Percentiles rank a stretch among this genome's conserved stretches.
These are phyloP conservation scores for Tetrahymena elliotti DNA, from an alignment of 73 alveolate species.

Conservation along the genomic window DNA sequence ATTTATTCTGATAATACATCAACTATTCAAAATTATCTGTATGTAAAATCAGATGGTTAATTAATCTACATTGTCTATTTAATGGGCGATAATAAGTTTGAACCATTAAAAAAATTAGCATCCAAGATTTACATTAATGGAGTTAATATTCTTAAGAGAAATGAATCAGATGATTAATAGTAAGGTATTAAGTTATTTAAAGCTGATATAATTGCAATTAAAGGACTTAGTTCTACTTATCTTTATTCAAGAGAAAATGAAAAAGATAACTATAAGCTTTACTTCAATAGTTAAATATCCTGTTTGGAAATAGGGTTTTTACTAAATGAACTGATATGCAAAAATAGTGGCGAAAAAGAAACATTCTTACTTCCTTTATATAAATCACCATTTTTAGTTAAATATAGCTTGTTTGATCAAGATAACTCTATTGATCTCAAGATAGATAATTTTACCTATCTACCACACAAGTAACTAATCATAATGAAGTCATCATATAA, in stretches of 20 bases:
- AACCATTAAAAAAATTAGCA: neutral
- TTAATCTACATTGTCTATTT: neutral
- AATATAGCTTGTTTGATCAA: neutral
- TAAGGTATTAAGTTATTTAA: neutral
- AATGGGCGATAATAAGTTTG: neutral
- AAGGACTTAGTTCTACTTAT: neutral
- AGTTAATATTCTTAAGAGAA: neutral
- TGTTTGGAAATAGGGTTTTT: neutral
- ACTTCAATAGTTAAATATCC: neutral
- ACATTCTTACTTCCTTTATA: neutral
- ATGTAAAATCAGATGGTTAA: neutral
- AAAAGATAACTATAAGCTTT: neutral
- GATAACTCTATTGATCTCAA: neutral
- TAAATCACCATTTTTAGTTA: neutral
- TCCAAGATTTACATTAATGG: neutral
- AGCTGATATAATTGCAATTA: neutral
- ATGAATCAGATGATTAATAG: neutral
- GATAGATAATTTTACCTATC: neutral
- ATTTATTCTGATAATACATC: neutral
- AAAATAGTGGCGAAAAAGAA: neutral
- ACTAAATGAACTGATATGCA: neutral
- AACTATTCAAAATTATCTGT: neutral
- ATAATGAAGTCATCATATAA: neutral
- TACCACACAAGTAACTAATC: neutral
- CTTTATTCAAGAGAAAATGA: neutral